phyloP scores from a whole-genome alignment of 495 filamentous ascomycete species.

The Talaromyces ruber region DNA sequence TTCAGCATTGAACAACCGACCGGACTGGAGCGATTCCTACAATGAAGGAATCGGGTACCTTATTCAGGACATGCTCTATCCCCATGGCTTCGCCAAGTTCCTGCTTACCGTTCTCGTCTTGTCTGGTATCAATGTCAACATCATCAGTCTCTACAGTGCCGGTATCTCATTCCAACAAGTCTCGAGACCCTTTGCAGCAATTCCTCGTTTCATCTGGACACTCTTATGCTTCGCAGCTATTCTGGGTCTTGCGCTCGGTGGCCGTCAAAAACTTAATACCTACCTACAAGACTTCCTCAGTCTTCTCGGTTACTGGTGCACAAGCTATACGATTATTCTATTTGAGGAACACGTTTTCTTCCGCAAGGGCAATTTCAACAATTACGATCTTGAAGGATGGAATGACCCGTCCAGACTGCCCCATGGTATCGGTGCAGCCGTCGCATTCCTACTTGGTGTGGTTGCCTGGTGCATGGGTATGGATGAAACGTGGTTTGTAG shows the following conservation, averaged over 20 bases:
- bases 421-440: slow-evolving; percentile 18
- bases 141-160: slow-evolving; percentile 34
- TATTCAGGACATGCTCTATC: slow-evolving; percentile 45
- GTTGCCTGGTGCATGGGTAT: slow-evolving; percentile 30
- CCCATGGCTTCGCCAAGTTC: slow-evolving; percentile 50
- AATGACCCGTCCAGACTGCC: slow-evolving; percentile 23
- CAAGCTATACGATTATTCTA: slow-evolving; percentile 48
- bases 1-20: slow-evolving; percentile 40
- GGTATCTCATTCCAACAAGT: slow-evolving; percentile 34
- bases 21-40: slow-evolving; percentile 39
- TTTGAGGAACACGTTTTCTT: slow-evolving; percentile 54
- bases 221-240: slow-evolving; percentile 30
- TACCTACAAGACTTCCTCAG: slow-evolving; percentile 46
- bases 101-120: slow-evolving; percentile 47
- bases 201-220: slow-evolving; percentile 36
- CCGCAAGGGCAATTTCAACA: slow-evolving; percentile 36
- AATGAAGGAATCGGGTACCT: slow-evolving; percentile 49
- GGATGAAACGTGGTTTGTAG: slow-evolving; percentile 34
- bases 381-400: slow-evolving; percentile 31
- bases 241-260: slow-evolving; percentile 29
- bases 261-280: slow-evolving; percentile 27
- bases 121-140: slow-evolving; percentile 33
- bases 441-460: slow-evolving; percentile 24
- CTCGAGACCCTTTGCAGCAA: slow-evolving; percentile 25
- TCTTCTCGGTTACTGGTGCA: slow-evolving; percentile 52